These are phyloP conservation scores for Phytopythium helicoides DNA, from an alignment of 352 stramenopile species.

Conservation along the genomic window DNA sequence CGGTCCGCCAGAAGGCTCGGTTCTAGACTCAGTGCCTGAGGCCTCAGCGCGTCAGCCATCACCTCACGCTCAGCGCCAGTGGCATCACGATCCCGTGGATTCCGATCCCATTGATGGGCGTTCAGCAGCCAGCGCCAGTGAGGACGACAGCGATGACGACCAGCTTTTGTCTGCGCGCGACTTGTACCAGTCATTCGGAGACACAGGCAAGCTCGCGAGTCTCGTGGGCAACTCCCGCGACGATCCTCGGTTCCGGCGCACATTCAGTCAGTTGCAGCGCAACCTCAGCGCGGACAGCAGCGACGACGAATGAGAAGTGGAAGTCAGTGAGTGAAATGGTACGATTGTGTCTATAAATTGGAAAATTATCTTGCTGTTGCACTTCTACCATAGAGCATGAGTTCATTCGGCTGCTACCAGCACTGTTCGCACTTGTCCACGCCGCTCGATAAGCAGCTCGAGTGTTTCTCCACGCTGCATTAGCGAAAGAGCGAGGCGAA, in stretches of 20 bases:
- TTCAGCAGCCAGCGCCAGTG: conserved; percentile 11
- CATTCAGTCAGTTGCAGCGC: conserved; percentile 58
- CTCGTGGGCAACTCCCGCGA: conserved; percentile 35
- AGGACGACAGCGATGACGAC: conserved; percentile 38
- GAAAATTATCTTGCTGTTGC: conserved; percentile 1
- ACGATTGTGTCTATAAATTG: conserved; percentile 4
- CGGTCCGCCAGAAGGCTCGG: conserved; percentile 23
- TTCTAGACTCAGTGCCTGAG: conserved; percentile 19
- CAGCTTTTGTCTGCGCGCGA: conserved; percentile 34
- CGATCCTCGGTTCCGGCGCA: conserved; percentile 42
- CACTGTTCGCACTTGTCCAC: conserved; percentile 35
- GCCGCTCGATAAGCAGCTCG: conserved; percentile 37
- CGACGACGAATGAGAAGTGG: conserved; percentile 7
- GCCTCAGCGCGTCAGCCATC: neutral
- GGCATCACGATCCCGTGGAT: neutral
- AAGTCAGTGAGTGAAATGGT: neutral
- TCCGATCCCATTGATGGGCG: conserved; percentile 2
- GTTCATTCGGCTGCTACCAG: conserved; percentile 39
- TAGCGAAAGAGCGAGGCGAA: conserved; percentile 50
- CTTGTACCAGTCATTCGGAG: conserved; percentile 44
- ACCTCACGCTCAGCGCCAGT: neutral
- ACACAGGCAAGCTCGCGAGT: conserved; percentile 43
- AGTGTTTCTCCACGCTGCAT: conserved; percentile 53
- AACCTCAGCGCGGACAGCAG: conserved; percentile 55
- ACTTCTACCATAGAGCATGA: neutral